Conservation (phyloP, 2,329 filamentous ascomycete species). For the Amylocarpus encephaloides region DNA sequence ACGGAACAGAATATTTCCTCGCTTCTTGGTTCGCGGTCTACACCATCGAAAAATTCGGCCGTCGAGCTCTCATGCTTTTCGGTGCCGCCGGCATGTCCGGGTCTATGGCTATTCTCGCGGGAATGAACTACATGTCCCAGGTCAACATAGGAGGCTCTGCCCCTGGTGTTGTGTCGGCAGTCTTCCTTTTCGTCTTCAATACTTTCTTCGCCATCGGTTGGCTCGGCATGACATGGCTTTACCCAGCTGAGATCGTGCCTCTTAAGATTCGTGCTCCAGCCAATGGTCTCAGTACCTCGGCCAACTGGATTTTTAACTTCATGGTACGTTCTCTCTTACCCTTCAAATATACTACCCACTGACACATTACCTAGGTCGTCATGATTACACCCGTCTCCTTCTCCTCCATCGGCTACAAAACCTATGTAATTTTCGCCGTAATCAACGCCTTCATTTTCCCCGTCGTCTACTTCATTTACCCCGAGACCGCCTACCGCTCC, state of each 20-base stretch:
- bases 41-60: conserved; percentile 51
- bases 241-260: conserved; percentile 51
- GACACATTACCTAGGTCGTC: conserved; percentile 15
- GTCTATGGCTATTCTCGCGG: conserved; percentile 56
- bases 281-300: conserved; percentile 44
- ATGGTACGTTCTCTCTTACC: conserved; percentile 27
- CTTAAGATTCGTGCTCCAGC: conserved; percentile 48
- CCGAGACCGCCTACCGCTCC: conserved; percentile 56
- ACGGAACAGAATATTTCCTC: conserved; percentile 40
- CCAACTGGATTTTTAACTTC: conserved; percentile 51
- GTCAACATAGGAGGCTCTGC: conserved; percentile 31
- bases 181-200: conserved; percentile 45
- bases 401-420: conserved; percentile 50
- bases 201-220: conserved; percentile 47
- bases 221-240: conserved; percentile 50
- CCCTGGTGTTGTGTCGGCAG: conserved; percentile 28
- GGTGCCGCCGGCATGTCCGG: conserved; percentile 56
- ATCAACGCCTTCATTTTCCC: conserved; percentile 37
- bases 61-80: conserved; percentile 66
- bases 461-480: conserved; percentile 55
- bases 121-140: conserved; percentile 34
- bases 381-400: conserved; percentile 33
- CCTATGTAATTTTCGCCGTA: conserved; percentile 60
- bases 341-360: no score
- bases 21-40: conserved; percentile 35